Evolutionary conservation across 2,329 filamentous ascomycete genomes (phyloP), one percentile per base, ranked within the genome.

Genomic region (Neurospora sp.): DNA sequence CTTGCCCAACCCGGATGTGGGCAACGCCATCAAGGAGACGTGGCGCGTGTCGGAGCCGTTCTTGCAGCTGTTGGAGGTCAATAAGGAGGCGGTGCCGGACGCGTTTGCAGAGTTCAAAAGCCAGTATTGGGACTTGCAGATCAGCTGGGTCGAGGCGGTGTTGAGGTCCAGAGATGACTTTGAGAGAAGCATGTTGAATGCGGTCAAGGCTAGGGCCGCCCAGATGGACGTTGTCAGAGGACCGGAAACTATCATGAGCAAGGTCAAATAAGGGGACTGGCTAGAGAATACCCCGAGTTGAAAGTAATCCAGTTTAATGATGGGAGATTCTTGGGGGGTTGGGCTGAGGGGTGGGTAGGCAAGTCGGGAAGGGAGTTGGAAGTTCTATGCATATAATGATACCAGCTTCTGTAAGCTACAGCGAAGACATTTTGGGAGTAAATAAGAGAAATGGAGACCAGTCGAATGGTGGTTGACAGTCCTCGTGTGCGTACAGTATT

Each of bases 101-200:
- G 89, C 92, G 1, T 98, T 97, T 77, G 91, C 91, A 75, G 82
- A 84, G 5, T 95, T 99, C 82, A 98, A 97, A 84, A 83, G 81
- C 46, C 86, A 88, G 66, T 97, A 97, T 80, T 97, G 95, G 92
- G 96, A 99, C 81, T 83, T 98, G 78, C 93, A 96, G 79, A 90
- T 98, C 71, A 91, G 90, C 66, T 99, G 96, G 96, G 93, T 99
- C 8, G 96, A 99, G 84, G 91, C 92, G 7, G 95, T 97, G 67
- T 78, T 99, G 73, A 87, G 94, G 74, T 86, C 89, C 1, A 85
- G 96, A 75, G 96, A 99, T 80, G 96, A 99, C 82, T 98, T 97
- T 81, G 96, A 98, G 80, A 86, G 95, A 74, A 87, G 88, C 71
- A 93, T 98, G 92, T 80, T 98, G 73, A 96, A 93, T 77, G 87